Evolutionary conservation across 768 basidiomycete genomes (phyloP).

Genomic region (Termitomyces sp.): DNA sequence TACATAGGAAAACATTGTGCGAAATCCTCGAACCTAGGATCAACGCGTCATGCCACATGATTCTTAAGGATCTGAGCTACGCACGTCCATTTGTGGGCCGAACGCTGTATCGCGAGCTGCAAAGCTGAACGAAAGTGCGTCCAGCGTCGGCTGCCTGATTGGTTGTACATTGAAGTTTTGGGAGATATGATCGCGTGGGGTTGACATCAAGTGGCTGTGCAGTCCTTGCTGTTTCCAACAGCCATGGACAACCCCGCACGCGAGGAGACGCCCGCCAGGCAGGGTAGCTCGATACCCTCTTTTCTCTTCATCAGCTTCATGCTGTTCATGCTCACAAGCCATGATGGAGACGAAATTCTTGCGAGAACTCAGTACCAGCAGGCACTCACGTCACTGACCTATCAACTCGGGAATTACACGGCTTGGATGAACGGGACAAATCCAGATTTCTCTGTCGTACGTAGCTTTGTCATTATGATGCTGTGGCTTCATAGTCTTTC

Average conservation of each 20-base stretch:
- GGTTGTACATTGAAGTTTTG: conserved; percentile 46
- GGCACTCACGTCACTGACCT: conserved; percentile 48
- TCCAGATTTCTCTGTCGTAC: conserved; percentile 62
- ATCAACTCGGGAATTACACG: conserved; percentile 68
- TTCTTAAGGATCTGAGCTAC: conserved; percentile 5
- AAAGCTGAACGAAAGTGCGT: conserved; percentile 52
- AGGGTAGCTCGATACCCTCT: conserved; percentile 61
- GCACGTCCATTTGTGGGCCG: conserved; percentile 56
- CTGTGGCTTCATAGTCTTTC: conserved; percentile 2
- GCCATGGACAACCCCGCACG: conserved; percentile 22
- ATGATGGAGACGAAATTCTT: conserved; percentile 62
- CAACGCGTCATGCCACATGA: neutral
- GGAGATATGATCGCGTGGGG: too few relatives aligned
- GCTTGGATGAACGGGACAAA: conserved; percentile 68
- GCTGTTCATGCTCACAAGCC: conserved; percentile 76
- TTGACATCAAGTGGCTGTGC: conserved; percentile 13
- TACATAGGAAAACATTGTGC: conserved; percentile 63
- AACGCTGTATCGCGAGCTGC: conserved; percentile 48
- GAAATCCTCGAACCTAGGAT: conserved; percentile 50
- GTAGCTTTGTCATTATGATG: neutral
- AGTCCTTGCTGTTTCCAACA: conserved; percentile 4
- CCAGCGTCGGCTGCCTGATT: conserved; percentile 49
- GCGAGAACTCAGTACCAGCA: conserved; percentile 63
- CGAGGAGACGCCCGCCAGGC: conserved; percentile 35
- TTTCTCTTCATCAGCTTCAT: conserved; percentile 72